Base-by-base conservation (phyloP, 805 yeast species). In the Myxozyma melibiosi region DNA sequence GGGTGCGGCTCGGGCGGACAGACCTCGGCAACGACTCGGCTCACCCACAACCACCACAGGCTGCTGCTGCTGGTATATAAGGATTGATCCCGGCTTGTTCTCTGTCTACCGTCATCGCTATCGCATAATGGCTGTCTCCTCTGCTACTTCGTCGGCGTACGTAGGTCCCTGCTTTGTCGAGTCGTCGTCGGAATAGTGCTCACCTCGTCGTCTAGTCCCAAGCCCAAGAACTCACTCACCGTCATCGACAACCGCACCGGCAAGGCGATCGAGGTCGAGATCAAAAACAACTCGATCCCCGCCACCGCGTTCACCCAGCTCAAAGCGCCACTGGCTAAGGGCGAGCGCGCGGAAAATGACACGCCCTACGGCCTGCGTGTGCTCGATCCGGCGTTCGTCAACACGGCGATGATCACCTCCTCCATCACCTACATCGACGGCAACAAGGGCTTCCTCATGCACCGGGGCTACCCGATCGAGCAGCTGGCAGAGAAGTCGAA, bases 161-260 rank as follows among this genome's bases (percentile, higher is more conserved):
- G 40, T 37, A 14, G 9, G 9, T 14, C 40, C 5, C 14, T 25
- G 6, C 14, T 25, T 2, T 9, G 2, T 24, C 14, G 8, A 24
- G 39, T 4, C 22, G 22, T 33, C 27, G 4, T 13, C 6, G 40
- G 25, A 22, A 3, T 2, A 35, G 16, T 33, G 39, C 49, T 44
- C 38, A 30, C 22, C 51, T 16, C 16, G 3, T 37, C 22, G 13
- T n/a, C 47, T 25, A 51, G 49, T 14, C 50, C 50, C 27, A 51
- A 51, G 31, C 53, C 57, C 5, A 25, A 43, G 14, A 51, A 59
- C 34, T 25, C 63, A 14, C n/a, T 59, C 55, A 59, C 63, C 16
- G 62, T 59, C 43, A 43, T 40, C 38, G 63, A 59, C 61, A 59
- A 59, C 58, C 63, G 63, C 43, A 59, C 63, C 33, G 63, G 63